A percentile compares a stretch with the other conserved stretches of the same genome.
These are phyloP conservation scores for Lumnitzera racemosa DNA, from an alignment of 345 rosid genomes.

Conservation along the genomic window DNA sequence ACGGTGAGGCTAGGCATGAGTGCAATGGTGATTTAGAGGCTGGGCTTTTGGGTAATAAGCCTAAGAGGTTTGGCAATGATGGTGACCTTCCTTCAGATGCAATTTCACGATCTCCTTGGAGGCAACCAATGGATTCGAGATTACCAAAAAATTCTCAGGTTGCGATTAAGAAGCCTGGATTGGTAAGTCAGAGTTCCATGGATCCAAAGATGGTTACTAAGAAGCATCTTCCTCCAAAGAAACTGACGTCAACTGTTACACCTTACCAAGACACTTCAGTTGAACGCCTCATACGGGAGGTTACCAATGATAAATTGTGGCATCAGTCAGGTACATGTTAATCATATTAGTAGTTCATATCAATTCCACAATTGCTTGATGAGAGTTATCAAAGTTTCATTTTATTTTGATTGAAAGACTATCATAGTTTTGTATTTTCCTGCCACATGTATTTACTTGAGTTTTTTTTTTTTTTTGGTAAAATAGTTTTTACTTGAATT, in stretches of 20 bases:
- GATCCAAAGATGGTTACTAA: slow-evolving; percentile 68
- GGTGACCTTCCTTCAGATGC: slow-evolving; percentile 48
- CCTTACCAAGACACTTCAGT: slow-evolving; percentile 96
- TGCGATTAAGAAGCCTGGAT: slow-evolving; percentile 48
- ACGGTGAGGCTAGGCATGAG: slow-evolving; percentile 49
- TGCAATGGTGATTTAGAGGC: slow-evolving; percentile 57
- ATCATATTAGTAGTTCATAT: neutral
- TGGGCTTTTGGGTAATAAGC: slow-evolving; percentile 32
- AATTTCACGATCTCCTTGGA: slow-evolving; percentile 44
- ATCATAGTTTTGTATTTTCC: too few relatives aligned
- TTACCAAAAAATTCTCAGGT: slow-evolving; percentile 40
- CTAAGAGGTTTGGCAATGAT: slow-evolving; percentile 54
- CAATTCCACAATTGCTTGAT: neutral
- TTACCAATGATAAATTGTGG: slow-evolving; percentile 93
- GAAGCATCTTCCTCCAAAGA: slow-evolving; percentile 61
- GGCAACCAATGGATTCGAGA: slow-evolving; percentile 58
- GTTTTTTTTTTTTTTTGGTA: too few relatives aligned
- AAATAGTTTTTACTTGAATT: too few relatives aligned
- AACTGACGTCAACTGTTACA: slow-evolving; percentile 26
- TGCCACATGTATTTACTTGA: too few relatives aligned
- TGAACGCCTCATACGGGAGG: slow-evolving; percentile 96
- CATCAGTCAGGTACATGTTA: slow-evolving; percentile 54
- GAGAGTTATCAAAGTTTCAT: slow-evolving; percentile 2
- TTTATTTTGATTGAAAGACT: neutral
- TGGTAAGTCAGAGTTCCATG: slow-evolving; percentile 44